Evolutionary conservation across 73 alveolate species (phyloP).

Genomic region (Tetrahymena malaccensis): DNA sequence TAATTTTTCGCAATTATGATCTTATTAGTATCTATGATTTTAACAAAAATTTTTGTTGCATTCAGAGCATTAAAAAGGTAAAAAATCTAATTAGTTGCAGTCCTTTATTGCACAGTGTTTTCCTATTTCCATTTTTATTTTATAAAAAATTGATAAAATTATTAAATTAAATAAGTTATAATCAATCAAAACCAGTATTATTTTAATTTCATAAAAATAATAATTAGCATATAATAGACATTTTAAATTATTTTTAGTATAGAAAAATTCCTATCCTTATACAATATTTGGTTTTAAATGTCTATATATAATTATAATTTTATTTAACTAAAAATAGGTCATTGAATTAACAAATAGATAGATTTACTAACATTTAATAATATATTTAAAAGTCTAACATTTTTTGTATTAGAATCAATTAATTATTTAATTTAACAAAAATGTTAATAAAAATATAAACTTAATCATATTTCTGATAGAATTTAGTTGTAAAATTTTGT

Average conservation of each 20-base stretch:
- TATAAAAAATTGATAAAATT: not conserved
- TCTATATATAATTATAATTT: not conserved
- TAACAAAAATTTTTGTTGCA: not conserved
- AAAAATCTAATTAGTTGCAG: not conserved
- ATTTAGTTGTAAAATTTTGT: too few relatives aligned
- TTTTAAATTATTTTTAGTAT: not conserved
- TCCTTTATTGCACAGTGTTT: not conserved
- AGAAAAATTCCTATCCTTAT: not conserved
- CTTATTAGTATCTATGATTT: not conserved
- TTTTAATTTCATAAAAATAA: not conserved
- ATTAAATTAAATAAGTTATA: not conserved
- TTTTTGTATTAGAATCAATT: not conserved
- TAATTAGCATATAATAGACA: not conserved
- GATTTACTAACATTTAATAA: too few relatives aligned
- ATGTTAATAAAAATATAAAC: too few relatives aligned
- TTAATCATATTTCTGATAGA: too few relatives aligned
- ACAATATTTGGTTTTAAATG: not conserved
- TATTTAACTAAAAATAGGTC: too few relatives aligned
- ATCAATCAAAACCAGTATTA: not conserved
- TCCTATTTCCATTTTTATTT: not conserved
- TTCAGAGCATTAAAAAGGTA: not conserved
- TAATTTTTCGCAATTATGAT: not conserved
- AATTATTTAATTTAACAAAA: too few relatives aligned
- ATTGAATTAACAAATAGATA: too few relatives aligned
- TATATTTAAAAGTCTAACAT: too few relatives aligned